phyloP scores from a whole-genome alignment of 2,329 filamentous ascomycete species.

The Chalaropsis thielavioides region DNA sequence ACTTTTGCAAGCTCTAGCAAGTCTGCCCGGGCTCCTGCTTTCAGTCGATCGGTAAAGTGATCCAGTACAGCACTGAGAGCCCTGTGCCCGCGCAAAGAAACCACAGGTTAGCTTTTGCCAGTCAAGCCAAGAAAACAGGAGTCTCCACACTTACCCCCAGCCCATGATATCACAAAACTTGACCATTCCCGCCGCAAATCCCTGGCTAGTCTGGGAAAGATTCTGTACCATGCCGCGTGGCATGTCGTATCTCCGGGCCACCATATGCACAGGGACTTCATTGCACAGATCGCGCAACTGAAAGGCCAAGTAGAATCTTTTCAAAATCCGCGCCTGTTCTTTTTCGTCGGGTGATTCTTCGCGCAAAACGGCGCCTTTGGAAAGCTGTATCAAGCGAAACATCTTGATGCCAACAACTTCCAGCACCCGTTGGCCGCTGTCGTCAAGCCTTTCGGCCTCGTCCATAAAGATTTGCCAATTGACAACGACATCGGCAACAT shows the following conservation, averaged over 20 bases:
- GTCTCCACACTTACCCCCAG: conserved; percentile 39
- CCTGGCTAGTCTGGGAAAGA: conserved; percentile 59
- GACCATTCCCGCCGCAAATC: conserved; percentile 65
- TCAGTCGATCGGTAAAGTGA: conserved; percentile 59
- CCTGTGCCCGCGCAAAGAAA: conserved; percentile 25
- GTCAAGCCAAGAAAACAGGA: background rate
- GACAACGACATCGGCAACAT: conserved; percentile 36
- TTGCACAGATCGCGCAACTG: conserved; percentile 69
- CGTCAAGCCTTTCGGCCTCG: conserved; percentile 55
- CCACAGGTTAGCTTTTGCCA: background rate
- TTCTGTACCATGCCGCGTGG: conserved; percentile 58
- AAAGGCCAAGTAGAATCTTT: conserved; percentile 58
- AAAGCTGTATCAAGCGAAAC: conserved; percentile 52
- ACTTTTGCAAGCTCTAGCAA: conserved; percentile 56
- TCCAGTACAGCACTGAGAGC: conserved; percentile 58
- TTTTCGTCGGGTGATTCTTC: conserved; percentile 47
- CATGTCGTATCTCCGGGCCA: conserved; percentile 56
- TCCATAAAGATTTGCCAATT: conserved; percentile 62
- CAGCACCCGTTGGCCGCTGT: conserved; percentile 55
- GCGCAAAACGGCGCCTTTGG: conserved; percentile 49
- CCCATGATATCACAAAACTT: conserved; percentile 68
- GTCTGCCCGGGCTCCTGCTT: conserved; percentile 57
- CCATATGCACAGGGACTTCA: conserved; percentile 54
- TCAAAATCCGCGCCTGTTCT: conserved; percentile 48
- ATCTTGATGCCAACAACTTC: conserved; percentile 54